These are phyloP conservation scores for Neurospora cerealis DNA, from an alignment of 495 filamentous ascomycete species.

Conservation along the genomic window DNA sequence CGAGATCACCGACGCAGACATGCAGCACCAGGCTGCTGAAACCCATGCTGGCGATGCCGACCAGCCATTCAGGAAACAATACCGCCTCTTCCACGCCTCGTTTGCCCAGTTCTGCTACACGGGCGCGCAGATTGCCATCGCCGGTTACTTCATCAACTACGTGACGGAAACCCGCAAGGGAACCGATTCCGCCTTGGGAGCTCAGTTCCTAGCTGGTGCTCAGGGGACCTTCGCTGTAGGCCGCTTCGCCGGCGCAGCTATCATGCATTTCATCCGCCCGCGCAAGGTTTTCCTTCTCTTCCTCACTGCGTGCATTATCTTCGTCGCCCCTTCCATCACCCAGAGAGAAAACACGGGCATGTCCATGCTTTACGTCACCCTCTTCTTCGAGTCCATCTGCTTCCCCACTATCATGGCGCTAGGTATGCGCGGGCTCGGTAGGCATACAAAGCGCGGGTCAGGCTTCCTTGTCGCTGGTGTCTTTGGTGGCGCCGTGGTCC, in stretches of 20 bases:
- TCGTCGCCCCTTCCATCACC: slow-evolving; percentile 46
- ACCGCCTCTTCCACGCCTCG: slow-evolving; percentile 55
- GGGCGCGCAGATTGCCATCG: slow-evolving; percentile 57
- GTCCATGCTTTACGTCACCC: slow-evolving; percentile 51
- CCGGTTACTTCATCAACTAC: slow-evolving; percentile 40
- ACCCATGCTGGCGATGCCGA: slow-evolving; percentile 30
- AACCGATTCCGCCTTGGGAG: slow-evolving; percentile 18
- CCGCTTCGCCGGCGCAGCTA: slow-evolving; percentile 47
- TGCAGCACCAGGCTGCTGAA: slow-evolving; percentile 41
- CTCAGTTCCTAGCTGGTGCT: slow-evolving; percentile 51
- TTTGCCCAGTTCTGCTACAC: slow-evolving; percentile 64
- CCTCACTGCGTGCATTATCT: slow-evolving; percentile 44
- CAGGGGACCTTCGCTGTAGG: slow-evolving; percentile 58
- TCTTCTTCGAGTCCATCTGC: slow-evolving; percentile 61
- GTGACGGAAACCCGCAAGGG: slow-evolving; percentile 10
- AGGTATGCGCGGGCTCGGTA: slow-evolving; percentile 56
- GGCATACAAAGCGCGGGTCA: slow-evolving; percentile 61
- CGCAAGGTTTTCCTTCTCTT: slow-evolving; percentile 42
- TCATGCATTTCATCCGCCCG: slow-evolving; percentile 42
- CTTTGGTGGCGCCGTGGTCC: slow-evolving; percentile 54
- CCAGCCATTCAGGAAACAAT: slow-evolving; percentile 51
- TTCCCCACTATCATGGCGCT: slow-evolving; percentile 67
- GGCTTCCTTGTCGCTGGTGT: slow-evolving; percentile 55
- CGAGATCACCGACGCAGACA: slow-evolving; percentile 67
- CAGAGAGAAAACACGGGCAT: slow-evolving; percentile 42